phyloP scores from a whole-genome alignment of 352 stramenopile genomes.

The Thraustochytrium striatum region DNA sequence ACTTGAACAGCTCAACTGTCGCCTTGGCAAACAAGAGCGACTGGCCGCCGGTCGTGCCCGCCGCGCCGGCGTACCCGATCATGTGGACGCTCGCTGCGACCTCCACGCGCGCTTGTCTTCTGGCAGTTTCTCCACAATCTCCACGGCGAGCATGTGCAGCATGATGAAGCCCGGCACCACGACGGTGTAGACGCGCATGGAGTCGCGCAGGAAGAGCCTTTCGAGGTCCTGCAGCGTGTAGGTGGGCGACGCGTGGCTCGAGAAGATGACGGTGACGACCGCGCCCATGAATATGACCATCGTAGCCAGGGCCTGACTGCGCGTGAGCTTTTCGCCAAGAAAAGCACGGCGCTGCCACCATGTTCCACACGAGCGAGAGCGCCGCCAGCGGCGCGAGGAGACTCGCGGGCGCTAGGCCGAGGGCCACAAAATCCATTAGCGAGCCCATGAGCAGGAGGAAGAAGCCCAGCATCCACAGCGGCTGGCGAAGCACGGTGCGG shows the following conservation, averaged over 20 bases:
- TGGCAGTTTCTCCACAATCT: conserved; percentile 62
- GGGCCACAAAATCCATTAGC: conserved; percentile 81
- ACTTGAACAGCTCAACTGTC: conserved; percentile 79
- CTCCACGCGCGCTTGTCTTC: conserved; percentile 68
- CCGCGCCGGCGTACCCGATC: conserved; percentile 75
- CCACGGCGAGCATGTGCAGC: conserved; percentile 65
- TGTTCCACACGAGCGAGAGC: conserved; percentile 83
- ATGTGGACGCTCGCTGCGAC: conserved; percentile 62
- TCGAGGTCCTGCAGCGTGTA: conserved; percentile 80
- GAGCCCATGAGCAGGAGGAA: conserved; percentile 71
- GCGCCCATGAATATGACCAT: conserved; percentile 80
- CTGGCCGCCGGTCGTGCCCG: conserved; percentile 78
- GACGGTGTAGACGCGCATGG: conserved; percentile 57
- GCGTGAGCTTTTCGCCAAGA: conserved; percentile 77
- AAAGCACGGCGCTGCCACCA: conserved; percentile 75
- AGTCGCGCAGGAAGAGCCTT: conserved; percentile 62
- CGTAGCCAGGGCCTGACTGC: conserved; percentile 71
- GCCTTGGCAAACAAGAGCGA: conserved; percentile 80
- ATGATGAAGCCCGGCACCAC: conserved; percentile 77
- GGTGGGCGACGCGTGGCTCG: conserved; percentile 70
- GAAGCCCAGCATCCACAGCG: conserved; percentile 78
- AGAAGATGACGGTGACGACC: conserved; percentile 79
- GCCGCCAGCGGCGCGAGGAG: conserved; percentile 76
- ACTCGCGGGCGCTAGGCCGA: conserved; percentile 80
- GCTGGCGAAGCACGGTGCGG: conserved; percentile 71